phyloP scores from a whole-genome alignment of 1,284 basidiomycete species.

The Trichosporon sp. region DNA sequence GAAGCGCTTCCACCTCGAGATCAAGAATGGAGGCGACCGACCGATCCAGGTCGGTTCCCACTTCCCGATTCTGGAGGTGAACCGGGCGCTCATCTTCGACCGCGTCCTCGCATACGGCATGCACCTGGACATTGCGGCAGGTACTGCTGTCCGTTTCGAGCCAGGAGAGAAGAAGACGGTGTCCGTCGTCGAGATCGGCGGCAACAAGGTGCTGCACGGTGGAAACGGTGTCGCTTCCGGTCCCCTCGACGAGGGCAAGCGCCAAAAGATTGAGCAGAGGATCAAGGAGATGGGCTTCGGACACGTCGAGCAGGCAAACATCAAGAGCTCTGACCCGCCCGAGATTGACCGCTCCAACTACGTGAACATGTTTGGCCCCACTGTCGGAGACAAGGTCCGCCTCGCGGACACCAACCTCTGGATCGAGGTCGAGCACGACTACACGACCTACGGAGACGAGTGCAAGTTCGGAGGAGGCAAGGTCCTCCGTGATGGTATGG shows the following conservation, averaged over 20 bases:
- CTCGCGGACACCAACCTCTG: slow-evolving; percentile 89
- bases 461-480: slow-evolving; percentile 98
- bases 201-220: slow-evolving; percentile 71
- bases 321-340: slow-evolving; percentile 37
- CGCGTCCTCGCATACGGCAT: slow-evolving; percentile 77
- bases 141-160: slow-evolving; percentile 92
- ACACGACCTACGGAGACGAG: slow-evolving; percentile 75
- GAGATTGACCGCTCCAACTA: slow-evolving; percentile 62
- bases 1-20: slow-evolving; percentile 69
- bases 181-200: slow-evolving; percentile 77
- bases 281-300: slow-evolving; percentile 48
- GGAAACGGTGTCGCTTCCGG: slow-evolving; percentile 77
- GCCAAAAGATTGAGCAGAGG: slow-evolving; percentile 26
- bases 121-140: slow-evolving; percentile 83
- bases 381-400: slow-evolving; percentile 82
- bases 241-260: slow-evolving; percentile 43
- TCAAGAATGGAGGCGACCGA: slow-evolving; percentile 91
- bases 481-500: slow-evolving; percentile 93
- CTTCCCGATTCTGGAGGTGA: slow-evolving; percentile 91
- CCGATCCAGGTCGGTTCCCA: slow-evolving; percentile 95
- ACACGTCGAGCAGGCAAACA: slow-evolving; percentile 47
- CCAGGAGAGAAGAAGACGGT: slow-evolving; percentile 88
- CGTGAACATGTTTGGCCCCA: slow-evolving; percentile 92
- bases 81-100: slow-evolving; percentile 79
- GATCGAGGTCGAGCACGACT: slow-evolving; percentile 89